Evolutionary conservation across 208 protist genomes (phyloP).

Genomic region (Trypanosoma melophagium): DNA sequence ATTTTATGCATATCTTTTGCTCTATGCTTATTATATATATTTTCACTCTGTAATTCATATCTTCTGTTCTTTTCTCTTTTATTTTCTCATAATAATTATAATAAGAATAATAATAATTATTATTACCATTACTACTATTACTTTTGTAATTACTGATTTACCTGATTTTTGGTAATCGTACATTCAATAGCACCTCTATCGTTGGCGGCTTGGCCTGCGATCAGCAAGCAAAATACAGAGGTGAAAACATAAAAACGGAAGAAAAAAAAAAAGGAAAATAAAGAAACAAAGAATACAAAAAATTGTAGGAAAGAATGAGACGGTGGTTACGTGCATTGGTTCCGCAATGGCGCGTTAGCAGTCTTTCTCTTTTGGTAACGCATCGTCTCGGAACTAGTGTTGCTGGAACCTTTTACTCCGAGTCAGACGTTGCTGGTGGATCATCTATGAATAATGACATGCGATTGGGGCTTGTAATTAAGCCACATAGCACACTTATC

Average conservation of each 20-base stretch:
- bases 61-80: no score
- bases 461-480: constrained; percentile 79
- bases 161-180: no score
- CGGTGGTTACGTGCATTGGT: constrained; percentile 2
- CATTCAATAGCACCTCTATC: no score
- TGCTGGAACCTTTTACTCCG: constrained; percentile 75
- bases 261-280: background rate
- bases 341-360: background rate
- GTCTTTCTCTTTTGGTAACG: constrained; percentile 14
- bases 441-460: constrained; percentile 73
- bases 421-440: constrained; percentile 67
- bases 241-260: background rate
- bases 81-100: no score
- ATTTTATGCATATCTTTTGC: no score
- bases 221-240: background rate
- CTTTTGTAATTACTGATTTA: no score
- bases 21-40: no score
- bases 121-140: no score
- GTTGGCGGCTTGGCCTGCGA: background rate
- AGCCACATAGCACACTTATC: constrained; percentile 84
- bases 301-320: constrained; percentile 3
- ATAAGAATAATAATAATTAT: no score
- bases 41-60: no score
- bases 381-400: constrained; percentile 69
- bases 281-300: background rate